A percentile compares a stretch with the other conserved stretches of the same genome.
Evolutionary conservation across 805 yeast genomes (phyloP).

Genomic region (Pichia exigua): DNA sequence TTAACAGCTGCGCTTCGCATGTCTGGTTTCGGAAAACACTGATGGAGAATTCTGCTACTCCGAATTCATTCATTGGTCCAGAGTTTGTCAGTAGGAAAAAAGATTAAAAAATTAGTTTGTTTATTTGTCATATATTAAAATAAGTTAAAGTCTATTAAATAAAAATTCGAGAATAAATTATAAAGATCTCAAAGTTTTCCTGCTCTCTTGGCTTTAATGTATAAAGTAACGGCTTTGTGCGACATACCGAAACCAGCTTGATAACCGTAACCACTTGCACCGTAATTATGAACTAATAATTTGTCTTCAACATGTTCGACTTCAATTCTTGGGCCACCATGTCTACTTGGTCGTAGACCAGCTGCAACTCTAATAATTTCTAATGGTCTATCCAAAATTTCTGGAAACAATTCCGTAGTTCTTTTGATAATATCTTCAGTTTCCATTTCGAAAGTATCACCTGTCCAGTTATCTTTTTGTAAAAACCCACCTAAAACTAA

Average conservation of each 20-base stretch:
- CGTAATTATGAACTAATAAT: slow-evolving; percentile 60
- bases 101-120: neutral
- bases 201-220: slow-evolving; percentile 11
- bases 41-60: neutral
- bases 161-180: no score
- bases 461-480: slow-evolving; percentile 56
- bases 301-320: slow-evolving; percentile 37
- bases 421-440: slow-evolving; percentile 55
- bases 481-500: slow-evolving; percentile 70
- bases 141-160: neutral
- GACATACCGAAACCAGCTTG: slow-evolving; percentile 63
- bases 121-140: neutral
- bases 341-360: slow-evolving; percentile 70
- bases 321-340: slow-evolving; percentile 71
- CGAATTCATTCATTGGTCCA: neutral
- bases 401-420: slow-evolving; percentile 44
- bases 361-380: slow-evolving; percentile 60
- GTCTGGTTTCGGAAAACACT: neutral
- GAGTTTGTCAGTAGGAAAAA: neutral
- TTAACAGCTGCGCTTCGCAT: neutral
- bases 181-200: slow-evolving; percentile 5
- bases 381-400: slow-evolving; percentile 34
- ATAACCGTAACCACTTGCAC: slow-evolving; percentile 60
- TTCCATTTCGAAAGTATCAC: slow-evolving; percentile 49
- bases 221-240: slow-evolving; percentile 35